Evolutionary conservation across 2,329 filamentous ascomycete genomes (phyloP).

Genomic region (Macroventuria anomochaeta): DNA sequence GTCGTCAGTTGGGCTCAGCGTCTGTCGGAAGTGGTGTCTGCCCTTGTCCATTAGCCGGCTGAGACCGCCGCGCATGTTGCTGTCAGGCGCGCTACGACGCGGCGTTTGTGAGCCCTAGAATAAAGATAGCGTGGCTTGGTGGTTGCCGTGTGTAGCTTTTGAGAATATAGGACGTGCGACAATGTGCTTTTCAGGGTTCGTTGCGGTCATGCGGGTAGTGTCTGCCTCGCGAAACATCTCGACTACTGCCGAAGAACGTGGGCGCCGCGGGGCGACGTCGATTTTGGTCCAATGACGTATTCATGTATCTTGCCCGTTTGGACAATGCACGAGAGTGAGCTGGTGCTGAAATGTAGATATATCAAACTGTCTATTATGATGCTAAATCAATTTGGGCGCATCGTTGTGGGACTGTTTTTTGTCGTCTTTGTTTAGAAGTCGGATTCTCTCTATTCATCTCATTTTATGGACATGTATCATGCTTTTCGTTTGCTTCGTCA

Average conservation of each 20-base stretch:
- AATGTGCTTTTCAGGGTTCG: not conserved
- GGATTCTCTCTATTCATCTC: not conserved
- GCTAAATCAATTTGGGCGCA: no score
- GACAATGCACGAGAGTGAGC: conserved; percentile 9
- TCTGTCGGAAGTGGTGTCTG: conserved; percentile 38
- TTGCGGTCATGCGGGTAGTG: conserved; percentile 19
- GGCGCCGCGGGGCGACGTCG: conserved; percentile 13
- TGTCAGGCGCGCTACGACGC: conserved; percentile 7
- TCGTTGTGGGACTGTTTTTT: not conserved
- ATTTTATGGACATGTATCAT: not conserved
- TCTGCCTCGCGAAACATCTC: conserved; percentile 24
- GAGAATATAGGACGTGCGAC: not conserved
- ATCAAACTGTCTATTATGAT: no score
- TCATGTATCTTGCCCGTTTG: conserved; percentile 14
- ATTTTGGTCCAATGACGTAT: conserved; percentile 21
- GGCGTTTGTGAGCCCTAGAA: conserved; percentile 1
- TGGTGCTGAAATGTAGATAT: conserved; percentile 10
- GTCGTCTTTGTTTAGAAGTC: no score
- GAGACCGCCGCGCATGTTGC: conserved; percentile 29
- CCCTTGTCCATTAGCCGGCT: conserved; percentile 37
- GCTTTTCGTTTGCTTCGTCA: not conserved
- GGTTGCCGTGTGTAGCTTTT: not conserved
- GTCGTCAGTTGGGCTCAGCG: conserved; percentile 62
- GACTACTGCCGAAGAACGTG: conserved; percentile 18
- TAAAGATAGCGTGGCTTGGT: conserved; percentile 6